phyloP scores from a whole-genome alignment of 1,284 basidiomycete genomes.

The Rhodotorula sp. region DNA sequence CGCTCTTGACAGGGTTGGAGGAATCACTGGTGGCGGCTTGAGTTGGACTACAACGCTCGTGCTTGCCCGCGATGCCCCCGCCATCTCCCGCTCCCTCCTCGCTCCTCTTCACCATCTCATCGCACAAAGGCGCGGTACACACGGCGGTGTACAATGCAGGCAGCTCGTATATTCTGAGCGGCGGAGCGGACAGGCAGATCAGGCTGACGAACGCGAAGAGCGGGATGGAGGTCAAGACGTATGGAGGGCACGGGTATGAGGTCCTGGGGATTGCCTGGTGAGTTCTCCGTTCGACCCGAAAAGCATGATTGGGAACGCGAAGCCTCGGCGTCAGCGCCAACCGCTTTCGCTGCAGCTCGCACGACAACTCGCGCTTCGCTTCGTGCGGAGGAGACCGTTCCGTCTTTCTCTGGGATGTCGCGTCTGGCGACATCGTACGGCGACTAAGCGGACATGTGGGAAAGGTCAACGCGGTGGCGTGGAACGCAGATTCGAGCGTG shows the following conservation, averaged over 20 bases:
- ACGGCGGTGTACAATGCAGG: conserved; percentile 50
- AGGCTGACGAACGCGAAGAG: conserved; percentile 84
- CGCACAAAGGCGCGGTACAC: conserved; percentile 49
- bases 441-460: conserved; percentile 83
- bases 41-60: not conserved
- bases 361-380: conserved; percentile 90
- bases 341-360: conserved; percentile 59
- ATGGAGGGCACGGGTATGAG: conserved; percentile 88
- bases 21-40: not conserved
- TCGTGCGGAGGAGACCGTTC: conserved; percentile 90
- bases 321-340: not conserved
- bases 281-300: conserved; percentile 44
- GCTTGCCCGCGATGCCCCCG: not conserved
- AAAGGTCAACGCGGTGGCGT: conserved; percentile 85
- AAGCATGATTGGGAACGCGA: not conserved
- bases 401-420: conserved; percentile 94
- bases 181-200: conserved; percentile 84
- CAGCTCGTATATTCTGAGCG: conserved; percentile 84
- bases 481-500: conserved; percentile 80
- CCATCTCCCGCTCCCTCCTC: not conserved
- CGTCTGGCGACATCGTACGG: conserved; percentile 74
- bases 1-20: not conserved
- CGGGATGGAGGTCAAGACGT: conserved; percentile 85
- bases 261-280: conserved; percentile 86
- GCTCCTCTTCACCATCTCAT: not conserved